phyloP scores from a whole-genome alignment of 768 basidiomycete species.

The Ephemerocybe angulata region DNA sequence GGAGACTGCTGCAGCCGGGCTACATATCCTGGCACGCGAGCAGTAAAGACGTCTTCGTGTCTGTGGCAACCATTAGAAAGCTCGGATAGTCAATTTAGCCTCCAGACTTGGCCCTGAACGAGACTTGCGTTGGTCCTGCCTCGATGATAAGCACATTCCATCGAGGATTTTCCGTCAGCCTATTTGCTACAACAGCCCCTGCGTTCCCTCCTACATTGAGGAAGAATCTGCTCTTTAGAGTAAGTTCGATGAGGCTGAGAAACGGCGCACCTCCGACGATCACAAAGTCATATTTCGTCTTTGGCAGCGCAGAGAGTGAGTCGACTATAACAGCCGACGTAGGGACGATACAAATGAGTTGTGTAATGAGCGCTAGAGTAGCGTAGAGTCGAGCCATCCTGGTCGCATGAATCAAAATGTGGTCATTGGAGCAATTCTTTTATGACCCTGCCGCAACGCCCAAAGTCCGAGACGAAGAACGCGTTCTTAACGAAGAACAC shows the following conservation, averaged over 20 bases:
- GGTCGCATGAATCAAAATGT: too few species aligned
- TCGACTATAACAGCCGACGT: constrained; percentile 22
- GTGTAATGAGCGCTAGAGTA: neutral
- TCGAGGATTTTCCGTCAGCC: constrained; percentile 8
- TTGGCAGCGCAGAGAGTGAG: constrained; percentile 1
- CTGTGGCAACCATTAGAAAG: constrained; percentile 7
- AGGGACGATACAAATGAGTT: neutral
- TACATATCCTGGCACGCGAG: constrained; percentile 19
- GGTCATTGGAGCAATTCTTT: too few species aligned
- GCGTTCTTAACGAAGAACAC: too few species aligned
- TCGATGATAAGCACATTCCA: constrained; percentile 14
- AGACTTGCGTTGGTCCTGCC: constrained; percentile 12
- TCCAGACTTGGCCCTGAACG: neutral
- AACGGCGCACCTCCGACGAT: constrained; percentile 20
- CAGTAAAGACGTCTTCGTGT: constrained; percentile 16
- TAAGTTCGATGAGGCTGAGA: neutral
- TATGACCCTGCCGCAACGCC: too few species aligned
- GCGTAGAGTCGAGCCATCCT: neutral
- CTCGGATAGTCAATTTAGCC: neutral
- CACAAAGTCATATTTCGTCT: constrained; percentile 17
- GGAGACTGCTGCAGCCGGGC: constrained; percentile 12
- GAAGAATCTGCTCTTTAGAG: neutral
- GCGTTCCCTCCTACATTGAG: constrained; percentile 10
- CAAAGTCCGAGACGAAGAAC: too few species aligned
- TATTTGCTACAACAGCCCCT: constrained; percentile 9